Percentiles rank a stretch among this genome's conserved stretches.
These are phyloP conservation scores for Ophiosphaerella narmari DNA, from an alignment of 2,329 filamentous ascomycete species.

Conservation along the genomic window DNA sequence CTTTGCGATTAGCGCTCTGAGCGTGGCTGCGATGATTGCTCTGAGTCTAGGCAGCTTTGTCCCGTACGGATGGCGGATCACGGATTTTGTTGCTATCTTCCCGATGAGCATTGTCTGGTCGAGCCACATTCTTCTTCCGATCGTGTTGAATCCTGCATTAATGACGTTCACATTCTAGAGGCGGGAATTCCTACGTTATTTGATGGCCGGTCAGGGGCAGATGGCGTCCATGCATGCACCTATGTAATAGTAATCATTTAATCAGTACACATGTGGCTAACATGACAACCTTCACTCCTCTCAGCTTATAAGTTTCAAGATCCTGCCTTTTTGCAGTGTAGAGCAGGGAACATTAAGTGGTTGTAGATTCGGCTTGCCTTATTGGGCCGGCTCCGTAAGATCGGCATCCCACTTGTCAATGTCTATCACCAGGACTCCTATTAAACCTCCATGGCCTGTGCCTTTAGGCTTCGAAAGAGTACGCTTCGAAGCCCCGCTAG, in stretches of 20 bases:
- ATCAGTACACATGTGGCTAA: not conserved
- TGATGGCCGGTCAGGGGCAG: no score
- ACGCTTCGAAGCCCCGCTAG: not conserved
- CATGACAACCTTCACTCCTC: not conserved
- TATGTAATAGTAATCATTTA: not conserved
- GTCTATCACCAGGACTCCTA: slow-evolving; percentile 1
- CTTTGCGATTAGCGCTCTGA: slow-evolving; percentile 67
- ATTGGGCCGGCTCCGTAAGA: slow-evolving; percentile 6
- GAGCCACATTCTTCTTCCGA: slow-evolving; percentile 72
- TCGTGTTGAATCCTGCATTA: slow-evolving; percentile 78
- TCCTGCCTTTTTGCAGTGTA: not conserved
- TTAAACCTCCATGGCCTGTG: not conserved
- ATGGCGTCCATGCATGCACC: no score
- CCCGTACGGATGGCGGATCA: slow-evolving; percentile 60
- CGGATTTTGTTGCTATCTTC: slow-evolving; percentile 67
- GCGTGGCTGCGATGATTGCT: slow-evolving; percentile 65
- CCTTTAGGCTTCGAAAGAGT: not conserved
- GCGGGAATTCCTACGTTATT: not conserved
- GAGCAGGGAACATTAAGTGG: not conserved
- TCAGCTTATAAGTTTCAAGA: not conserved
- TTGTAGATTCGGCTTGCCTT: slow-evolving; percentile 15
- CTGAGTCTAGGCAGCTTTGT: slow-evolving; percentile 63
- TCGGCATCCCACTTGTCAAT: slow-evolving; percentile 6
- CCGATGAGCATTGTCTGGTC: slow-evolving; percentile 70
- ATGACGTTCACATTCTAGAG: slow-evolving; percentile 78